These are phyloP conservation scores for Flaveria linearis DNA, from an alignment of 129 eudicot genomes.

Conservation along the genomic window DNA sequence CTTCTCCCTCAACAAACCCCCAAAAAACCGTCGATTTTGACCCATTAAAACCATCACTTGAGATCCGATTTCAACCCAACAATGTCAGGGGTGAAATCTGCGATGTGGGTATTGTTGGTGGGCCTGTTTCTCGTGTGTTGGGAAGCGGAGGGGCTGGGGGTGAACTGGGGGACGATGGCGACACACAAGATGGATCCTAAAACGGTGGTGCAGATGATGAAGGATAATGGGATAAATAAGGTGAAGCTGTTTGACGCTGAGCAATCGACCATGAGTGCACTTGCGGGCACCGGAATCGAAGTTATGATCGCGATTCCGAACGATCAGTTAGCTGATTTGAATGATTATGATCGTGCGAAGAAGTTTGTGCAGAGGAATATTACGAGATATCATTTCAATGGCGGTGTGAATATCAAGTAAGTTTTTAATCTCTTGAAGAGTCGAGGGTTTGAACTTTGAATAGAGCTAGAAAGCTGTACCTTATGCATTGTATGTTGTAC, in stretches of 20 bases:
- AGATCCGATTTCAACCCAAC: no score
- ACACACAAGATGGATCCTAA: slow-evolving; percentile 70
- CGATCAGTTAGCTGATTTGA: slow-evolving; percentile 66
- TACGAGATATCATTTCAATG: slow-evolving; percentile 1
- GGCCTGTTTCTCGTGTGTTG: slow-evolving; percentile 16
- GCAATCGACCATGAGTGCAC: slow-evolving; percentile 69
- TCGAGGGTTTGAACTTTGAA: background rate
- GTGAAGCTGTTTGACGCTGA: slow-evolving; percentile 88
- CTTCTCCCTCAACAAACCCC: background rate
- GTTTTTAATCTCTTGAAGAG: background rate
- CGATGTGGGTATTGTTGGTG: slow-evolving; percentile 16
- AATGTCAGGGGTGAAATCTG: slow-evolving; percentile 27
- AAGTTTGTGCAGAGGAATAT: slow-evolving; percentile 60
- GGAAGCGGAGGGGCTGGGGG: slow-evolving; percentile 66
- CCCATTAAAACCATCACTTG: no score
- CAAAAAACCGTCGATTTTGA: background rate
- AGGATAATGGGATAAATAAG: slow-evolving; percentile 75
- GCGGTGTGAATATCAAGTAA: slow-evolving; percentile 32
- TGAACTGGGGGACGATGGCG: slow-evolving; percentile 97
- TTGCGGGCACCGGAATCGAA: slow-evolving; percentile 72
- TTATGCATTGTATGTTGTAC: background rate
- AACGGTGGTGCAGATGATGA: slow-evolving; percentile 74
- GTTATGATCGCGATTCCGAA: slow-evolving; percentile 97
- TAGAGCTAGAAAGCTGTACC: background rate
- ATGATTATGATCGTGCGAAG: slow-evolving; percentile 65